Evolutionary conservation across 352 stramenopile species (phyloP).

Genomic region (Phytophthora pinifolia): DNA sequence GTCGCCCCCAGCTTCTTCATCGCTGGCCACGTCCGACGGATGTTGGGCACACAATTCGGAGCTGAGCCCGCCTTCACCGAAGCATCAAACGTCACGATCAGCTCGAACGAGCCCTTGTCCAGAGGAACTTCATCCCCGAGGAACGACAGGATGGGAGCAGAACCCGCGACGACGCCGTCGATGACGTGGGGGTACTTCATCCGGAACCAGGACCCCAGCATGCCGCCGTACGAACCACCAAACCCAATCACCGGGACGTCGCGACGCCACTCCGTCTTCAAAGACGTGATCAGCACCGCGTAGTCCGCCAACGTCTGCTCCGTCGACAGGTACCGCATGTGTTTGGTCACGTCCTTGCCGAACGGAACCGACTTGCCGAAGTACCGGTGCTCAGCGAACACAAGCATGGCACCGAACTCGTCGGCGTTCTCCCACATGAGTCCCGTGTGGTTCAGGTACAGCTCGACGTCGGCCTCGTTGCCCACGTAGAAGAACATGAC

Average conservation of each 20-base stretch:
- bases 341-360: constrained; percentile 59
- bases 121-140: constrained; percentile 53
- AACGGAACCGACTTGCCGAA: constrained; percentile 93
- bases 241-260: constrained; percentile 68
- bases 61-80: constrained; percentile 63
- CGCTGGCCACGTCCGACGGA: constrained; percentile 59
- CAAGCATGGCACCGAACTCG: constrained; percentile 89
- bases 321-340: constrained; percentile 77
- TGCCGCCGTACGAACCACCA: constrained; percentile 78
- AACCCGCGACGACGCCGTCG: constrained; percentile 63
- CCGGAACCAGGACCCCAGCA: constrained; percentile 73
- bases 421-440: constrained; percentile 96
- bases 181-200: constrained; percentile 79
- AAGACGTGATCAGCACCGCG: constrained; percentile 49
- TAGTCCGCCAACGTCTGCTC: constrained; percentile 86
- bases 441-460: constrained; percentile 96
- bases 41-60: constrained; percentile 76
- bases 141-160: constrained; percentile 65
- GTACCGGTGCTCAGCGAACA: constrained; percentile 97
- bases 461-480: constrained; percentile 94
- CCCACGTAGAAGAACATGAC: constrained; percentile 94
- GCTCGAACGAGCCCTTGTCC: constrained; percentile 66
- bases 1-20: constrained; percentile 61
- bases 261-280: constrained; percentile 49
- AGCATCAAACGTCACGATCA: constrained; percentile 75